Evolutionary conservation across 1,284 basidiomycete genomes (phyloP), one percentile per base, ranked within the genome.

Genomic region (Porogramme epimiltina): DNA sequence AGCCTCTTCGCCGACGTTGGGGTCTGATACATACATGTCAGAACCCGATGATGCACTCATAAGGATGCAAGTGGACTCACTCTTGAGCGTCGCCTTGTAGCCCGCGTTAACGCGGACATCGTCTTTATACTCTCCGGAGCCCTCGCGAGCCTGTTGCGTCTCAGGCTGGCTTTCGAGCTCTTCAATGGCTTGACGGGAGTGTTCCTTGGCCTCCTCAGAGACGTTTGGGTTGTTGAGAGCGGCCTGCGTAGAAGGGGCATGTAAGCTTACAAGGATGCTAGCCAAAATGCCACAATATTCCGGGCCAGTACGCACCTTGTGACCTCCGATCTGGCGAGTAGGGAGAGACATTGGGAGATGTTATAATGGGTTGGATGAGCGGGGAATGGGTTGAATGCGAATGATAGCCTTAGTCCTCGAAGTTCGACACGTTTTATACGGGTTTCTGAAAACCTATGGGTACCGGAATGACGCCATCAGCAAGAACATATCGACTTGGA

Each of bases 71-170:
- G 19, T 13, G 4, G 5, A 64, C 73, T 18, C 41, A 77, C 77
- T 81, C 58, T 67, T 72, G 44, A 81, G 46, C 4, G 78, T 76
- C 3, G 79, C 77, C 67, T 81, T 81, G 69, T 79, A 77, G 11
- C 78, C 79, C 16, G 69, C 73, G 39, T 72, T 67, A 31, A 71
- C 67, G 19, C 65, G 66, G 3, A 55, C 42, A 15, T 63, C 60
- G 26, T 71, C 66, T 36, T 68, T 67, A 33, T 58, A 62, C 34
- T 55, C 36, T 6, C 55, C 50, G 51, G 54, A 54, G 26, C 49
- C 45, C 19, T 56, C 41, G 44, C 53, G 47, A 52, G 44, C 54
- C 37, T 52, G 43, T 41, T 59, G 47, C 6, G 44, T 59, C 55
- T 46, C 67, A 51, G 52, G 43, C 24, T 59, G 23, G 11, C 37